A percentile compares a stretch with the other conserved stretches of the same genome.
phyloP scores from a whole-genome alignment of 75 land plant genomes.

The Isoetes taiwanensis region DNA sequence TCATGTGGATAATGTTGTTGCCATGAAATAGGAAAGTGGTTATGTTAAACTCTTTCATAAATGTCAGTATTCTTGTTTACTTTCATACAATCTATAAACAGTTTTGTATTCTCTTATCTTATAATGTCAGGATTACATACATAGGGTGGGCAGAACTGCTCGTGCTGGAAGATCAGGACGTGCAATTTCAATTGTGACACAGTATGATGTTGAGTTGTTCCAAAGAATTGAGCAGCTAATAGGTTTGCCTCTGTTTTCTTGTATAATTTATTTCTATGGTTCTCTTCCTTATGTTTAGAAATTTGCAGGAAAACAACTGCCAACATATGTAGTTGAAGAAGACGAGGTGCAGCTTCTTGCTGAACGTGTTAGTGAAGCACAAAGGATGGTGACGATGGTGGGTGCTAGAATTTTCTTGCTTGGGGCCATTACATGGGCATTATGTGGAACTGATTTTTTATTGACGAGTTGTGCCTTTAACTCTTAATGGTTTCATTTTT shows the following conservation, averaged over 20 bases:
- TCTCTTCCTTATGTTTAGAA: background rate
- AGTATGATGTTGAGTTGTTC: slow-evolving; percentile 79
- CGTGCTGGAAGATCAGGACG: slow-evolving; percentile 89
- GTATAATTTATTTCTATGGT: background rate
- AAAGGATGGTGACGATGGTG: slow-evolving; percentile 63
- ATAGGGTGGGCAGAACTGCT: slow-evolving; percentile 94
- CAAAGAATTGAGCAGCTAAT: slow-evolving; percentile 70
- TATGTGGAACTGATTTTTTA: no score
- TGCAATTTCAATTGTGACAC: slow-evolving; percentile 83
- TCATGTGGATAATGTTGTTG: background rate
- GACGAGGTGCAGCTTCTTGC: slow-evolving; percentile 47
- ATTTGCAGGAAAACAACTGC: slow-evolving; percentile 50
- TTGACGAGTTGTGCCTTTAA: no score
- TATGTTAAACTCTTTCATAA: no score
- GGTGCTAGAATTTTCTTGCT: background rate
- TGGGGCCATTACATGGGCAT: background rate
- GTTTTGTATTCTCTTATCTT: no score
- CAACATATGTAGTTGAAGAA: slow-evolving; percentile 36
- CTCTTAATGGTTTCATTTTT: no score
- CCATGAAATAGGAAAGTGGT: background rate
- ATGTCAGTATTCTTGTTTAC: no score
- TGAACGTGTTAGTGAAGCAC: slow-evolving; percentile 74
- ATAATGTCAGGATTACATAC: slow-evolving; percentile 75
- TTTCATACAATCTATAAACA: no score
- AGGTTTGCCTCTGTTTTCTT: no score